These are phyloP conservation scores for Antarctomyces pellizariae DNA, from an alignment of 495 filamentous ascomycete genomes.

Conservation along the genomic window DNA sequence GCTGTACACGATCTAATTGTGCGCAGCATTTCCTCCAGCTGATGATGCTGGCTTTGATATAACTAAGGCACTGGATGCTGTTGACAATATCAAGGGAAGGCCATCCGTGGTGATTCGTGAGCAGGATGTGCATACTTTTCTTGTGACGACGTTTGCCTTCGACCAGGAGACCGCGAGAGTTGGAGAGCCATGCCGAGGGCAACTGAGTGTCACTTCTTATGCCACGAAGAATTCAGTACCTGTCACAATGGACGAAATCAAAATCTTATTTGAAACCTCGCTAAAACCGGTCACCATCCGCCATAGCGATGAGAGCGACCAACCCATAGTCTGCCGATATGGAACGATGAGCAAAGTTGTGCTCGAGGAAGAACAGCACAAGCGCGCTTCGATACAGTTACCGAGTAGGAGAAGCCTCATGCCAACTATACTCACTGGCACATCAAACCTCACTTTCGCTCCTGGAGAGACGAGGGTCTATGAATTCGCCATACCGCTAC, in stretches of 20 bases:
- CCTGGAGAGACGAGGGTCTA: constrained; percentile 49
- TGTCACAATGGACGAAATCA: constrained; percentile 37
- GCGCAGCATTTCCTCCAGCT: neutral
- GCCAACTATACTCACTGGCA: constrained; percentile 29
- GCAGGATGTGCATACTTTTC: constrained; percentile 43
- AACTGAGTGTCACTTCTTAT: constrained; percentile 47
- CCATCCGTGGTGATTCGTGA: constrained; percentile 40
- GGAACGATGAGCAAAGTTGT: constrained; percentile 12
- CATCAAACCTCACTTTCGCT: constrained; percentile 39
- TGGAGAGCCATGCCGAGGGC: constrained; percentile 49
- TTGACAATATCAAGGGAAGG: constrained; percentile 27
- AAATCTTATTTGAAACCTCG: constrained; percentile 43
- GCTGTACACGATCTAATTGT: neutral
- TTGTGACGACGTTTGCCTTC: constrained; percentile 54
- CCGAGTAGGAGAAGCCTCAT: too few relatives aligned
- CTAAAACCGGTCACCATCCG: constrained; percentile 31
- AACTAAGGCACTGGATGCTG: constrained; percentile 36
- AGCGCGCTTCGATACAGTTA: too few relatives aligned
- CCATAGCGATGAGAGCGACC: constrained; percentile 14
- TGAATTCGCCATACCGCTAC: constrained; percentile 43
- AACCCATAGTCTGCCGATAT: neutral
- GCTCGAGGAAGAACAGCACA: too few relatives aligned
- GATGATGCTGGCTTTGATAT: constrained; percentile 24
- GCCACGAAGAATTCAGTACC: constrained; percentile 38
- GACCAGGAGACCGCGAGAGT: constrained; percentile 54